These are phyloP conservation scores for Panellus pusillus DNA, from an alignment of 768 basidiomycete genomes.

Conservation along the genomic window DNA sequence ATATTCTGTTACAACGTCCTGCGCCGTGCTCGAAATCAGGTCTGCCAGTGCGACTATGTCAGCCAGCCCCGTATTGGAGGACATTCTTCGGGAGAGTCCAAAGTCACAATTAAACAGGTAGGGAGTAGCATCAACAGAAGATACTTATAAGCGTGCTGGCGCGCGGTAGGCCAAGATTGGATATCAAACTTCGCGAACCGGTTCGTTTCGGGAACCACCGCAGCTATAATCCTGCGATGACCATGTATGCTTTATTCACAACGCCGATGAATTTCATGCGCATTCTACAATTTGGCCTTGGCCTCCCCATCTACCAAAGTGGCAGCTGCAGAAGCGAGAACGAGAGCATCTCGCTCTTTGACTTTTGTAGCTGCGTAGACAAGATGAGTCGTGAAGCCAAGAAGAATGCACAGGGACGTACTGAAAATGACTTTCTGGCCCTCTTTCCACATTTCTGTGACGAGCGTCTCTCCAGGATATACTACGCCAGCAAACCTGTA, in stretches of 20 bases:
- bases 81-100: too few relatives aligned
- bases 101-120: too few relatives aligned
- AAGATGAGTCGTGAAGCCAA: not conserved
- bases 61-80: too few relatives aligned
- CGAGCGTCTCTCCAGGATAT: constrained; percentile 92
- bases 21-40: too few relatives aligned
- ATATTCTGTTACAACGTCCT: too few relatives aligned
- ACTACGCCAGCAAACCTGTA: constrained; percentile 86
- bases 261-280: not conserved
- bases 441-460: constrained; percentile 99
- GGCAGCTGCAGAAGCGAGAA: constrained; percentile 78
- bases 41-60: too few relatives aligned
- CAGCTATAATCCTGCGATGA: not conserved
- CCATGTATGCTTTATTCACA: not conserved
- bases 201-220: too few relatives aligned
- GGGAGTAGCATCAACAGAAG: too few relatives aligned
- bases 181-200: too few relatives aligned
- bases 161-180: too few relatives aligned
- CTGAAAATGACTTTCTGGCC: constrained; percentile 88
- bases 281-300: constrained; percentile 66
- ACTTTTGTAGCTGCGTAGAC: constrained; percentile 69
- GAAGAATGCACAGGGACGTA: constrained; percentile 29
- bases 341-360: constrained; percentile 76
- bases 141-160: too few relatives aligned
- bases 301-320: constrained; percentile 54